phyloP scores from a whole-genome alignment of 495 filamentous ascomycete genomes.

The Aspergillus ostianus region DNA sequence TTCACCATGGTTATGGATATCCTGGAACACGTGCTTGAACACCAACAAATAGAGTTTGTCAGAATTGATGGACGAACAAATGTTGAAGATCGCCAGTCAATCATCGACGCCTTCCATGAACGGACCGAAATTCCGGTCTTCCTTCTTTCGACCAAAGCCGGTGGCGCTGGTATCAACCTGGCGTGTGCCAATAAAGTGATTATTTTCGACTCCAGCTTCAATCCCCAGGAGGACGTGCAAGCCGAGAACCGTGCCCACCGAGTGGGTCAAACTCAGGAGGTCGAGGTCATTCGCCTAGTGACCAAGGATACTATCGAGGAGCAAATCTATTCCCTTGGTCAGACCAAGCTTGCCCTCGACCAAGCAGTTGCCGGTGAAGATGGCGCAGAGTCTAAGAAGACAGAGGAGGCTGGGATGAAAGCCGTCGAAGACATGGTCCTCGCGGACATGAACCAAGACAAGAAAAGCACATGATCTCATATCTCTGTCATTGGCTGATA shows the following conservation, averaged over 20 bases:
- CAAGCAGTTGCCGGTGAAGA: constrained; percentile 72
- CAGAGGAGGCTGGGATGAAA: constrained; percentile 58
- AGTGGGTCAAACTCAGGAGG: constrained; percentile 83
- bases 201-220: constrained; percentile 94
- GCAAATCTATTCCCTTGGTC: constrained; percentile 82
- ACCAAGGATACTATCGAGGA: constrained; percentile 86
- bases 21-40: constrained; percentile 75
- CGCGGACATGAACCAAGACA: constrained; percentile 30
- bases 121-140: constrained; percentile 82
- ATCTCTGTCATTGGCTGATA: too few species aligned
- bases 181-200: constrained; percentile 95
- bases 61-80: constrained; percentile 83
- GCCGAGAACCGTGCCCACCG: constrained; percentile 96
- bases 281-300: constrained; percentile 83
- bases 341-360: constrained; percentile 91
- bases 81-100: constrained; percentile 78
- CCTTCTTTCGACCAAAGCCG: constrained; percentile 87
- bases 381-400: constrained; percentile 44
- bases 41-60: constrained; percentile 69
- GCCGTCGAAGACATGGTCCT: constrained; percentile 63
- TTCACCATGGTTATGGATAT: constrained; percentile 92
- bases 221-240: constrained; percentile 94
- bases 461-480: constrained; percentile 5
- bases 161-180: constrained; percentile 92
- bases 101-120: constrained; percentile 75